Base-by-base conservation (phyloP, 2,329 filamentous ascomycete species). In the Periglandula ipomoeae region DNA sequence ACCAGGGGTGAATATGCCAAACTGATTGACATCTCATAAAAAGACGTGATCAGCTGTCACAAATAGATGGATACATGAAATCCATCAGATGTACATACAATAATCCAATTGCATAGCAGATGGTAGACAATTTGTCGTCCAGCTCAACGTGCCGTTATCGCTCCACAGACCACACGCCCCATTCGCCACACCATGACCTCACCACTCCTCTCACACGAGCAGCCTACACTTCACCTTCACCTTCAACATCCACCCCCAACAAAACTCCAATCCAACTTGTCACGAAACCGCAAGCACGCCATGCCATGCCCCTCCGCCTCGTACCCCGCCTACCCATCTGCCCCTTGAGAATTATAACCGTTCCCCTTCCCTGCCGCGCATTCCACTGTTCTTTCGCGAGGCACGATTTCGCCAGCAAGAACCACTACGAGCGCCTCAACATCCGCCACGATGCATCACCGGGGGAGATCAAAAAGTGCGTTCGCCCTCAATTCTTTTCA, bases 391-490 rank as follows among this genome's bases (percentile, higher is more conserved):
- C 55, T 47, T 51, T 55, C 56, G 53, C 43, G 10, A 32, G 5
- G 11, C 13, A 13, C 63, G 60, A 60, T 59, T 47, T 48, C 53
- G 34, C 51, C n/a, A 15, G 13, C 11, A 46, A 44, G 57, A 89
- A 82, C 53, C 85, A 95, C 70, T 98, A 98, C 67, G 85, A 91
- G 59, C 82, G 84, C 37, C 76, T 98, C 46, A 78, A 84, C 38
- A 66, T 98, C n/a, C 69, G 79, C 0, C 73, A 76, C 38, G 77
- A 78, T 54, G 90, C 91, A 37, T 81, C 85, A 15, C 69, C 78
- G 1, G 71, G 74, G 8, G 88, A 95, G 47, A 90, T 97, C 53
- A 97, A 97, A 68, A 91, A 87, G 84, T 89, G 48, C 9, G 59
- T 40, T 23, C 9, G 19, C 27, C 35, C 22, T 40, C 15, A n/a